These are phyloP conservation scores for Nepenthes gracilis DNA, from an alignment of 148 eudicot species.

Conservation along the genomic window DNA sequence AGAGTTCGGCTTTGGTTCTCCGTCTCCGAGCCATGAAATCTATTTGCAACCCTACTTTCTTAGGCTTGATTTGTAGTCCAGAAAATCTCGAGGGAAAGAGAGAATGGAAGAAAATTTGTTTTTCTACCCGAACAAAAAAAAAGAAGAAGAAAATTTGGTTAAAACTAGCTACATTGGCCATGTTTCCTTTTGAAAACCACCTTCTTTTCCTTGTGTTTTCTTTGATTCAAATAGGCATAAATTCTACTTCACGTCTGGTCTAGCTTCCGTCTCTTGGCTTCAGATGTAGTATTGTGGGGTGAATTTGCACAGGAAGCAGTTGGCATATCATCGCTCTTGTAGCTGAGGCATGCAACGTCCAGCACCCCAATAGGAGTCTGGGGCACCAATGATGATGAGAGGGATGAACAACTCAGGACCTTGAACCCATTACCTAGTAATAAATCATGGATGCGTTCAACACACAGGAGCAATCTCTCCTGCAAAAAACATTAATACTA, in stretches of 20 bases:
- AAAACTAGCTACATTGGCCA: too few species aligned
- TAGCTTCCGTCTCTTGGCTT: constrained; percentile 57
- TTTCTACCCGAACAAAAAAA: too few species aligned
- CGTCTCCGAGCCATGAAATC: too few species aligned
- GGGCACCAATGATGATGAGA: constrained; percentile 23
- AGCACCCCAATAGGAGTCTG: constrained; percentile 83
- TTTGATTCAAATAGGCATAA: too few species aligned
- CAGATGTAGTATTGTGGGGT: constrained; percentile 13
- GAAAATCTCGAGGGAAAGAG: too few species aligned
- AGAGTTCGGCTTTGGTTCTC: too few species aligned
- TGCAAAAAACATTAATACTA: constrained; percentile 19
- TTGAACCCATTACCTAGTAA: constrained; percentile 15
- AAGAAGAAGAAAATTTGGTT: too few species aligned
- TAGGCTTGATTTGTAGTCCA: too few species aligned
- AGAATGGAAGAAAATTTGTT: too few species aligned
- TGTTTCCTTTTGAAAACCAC: too few species aligned
- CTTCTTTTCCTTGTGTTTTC: too few species aligned
- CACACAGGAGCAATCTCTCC: constrained; percentile 61
- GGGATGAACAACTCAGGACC: constrained; percentile 10
- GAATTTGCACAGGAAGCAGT: constrained; percentile 47
- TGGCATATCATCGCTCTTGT: constrained; percentile 36
- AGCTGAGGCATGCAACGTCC: constrained; percentile 71
- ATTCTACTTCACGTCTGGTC: constrained; percentile 8
- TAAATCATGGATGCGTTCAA: constrained; percentile 37
- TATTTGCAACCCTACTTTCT: too few species aligned